Base-by-base conservation (phyloP, 441 rosid genomes). In the Dalechampia spathulata region DNA sequence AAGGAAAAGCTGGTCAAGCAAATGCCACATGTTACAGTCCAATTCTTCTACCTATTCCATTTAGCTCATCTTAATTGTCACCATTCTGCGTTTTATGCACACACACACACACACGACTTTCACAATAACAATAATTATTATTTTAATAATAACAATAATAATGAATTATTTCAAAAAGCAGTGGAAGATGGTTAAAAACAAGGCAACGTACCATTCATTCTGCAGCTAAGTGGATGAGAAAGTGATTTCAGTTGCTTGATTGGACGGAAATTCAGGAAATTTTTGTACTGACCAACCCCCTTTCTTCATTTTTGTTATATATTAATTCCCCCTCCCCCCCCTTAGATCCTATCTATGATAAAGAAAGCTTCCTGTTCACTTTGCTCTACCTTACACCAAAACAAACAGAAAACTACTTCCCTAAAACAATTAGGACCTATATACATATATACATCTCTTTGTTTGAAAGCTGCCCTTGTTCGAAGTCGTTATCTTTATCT, bases 21-120 rank as follows among this genome's bases (percentile, higher is more conserved):
- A 51, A 4, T 27, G 66, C 52, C 68, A 72, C 66, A 67, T 69
- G 59, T 52, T 42, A 34, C 49, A 1, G 19, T 64, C 47, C n/a
- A 27, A 12, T 30, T 50, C 32, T 26, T 49, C 40, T 38, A 15
- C 1, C 2, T 1, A 27, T 15, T 57, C 28, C 19, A 27, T n/a
- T 51, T 30, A 45, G 6, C 34, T 38, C 63, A 12, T 28, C 46
- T 46, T 47, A n/a, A n/a, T n/a, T 30, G 41, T 37, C 58, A 36
- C 32, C 23, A 1, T 26, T 7, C 25, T n/a, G 17, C 17, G 20
- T 13, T 20, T 30, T 38, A 21, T n/a, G n/a, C n/a, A n/a, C n/a
- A n/a, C n/a, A n/a, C n/a, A n/a, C n/a, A n/a, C n/a, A n/a, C n/a
- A n/a, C n/a, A n/a, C n/a, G n/a, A n/a, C n/a, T n/a, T n/a, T n/a